Base-by-base conservation (phyloP, 805 yeast genomes). In the Kregervanrija delftensis region DNA sequence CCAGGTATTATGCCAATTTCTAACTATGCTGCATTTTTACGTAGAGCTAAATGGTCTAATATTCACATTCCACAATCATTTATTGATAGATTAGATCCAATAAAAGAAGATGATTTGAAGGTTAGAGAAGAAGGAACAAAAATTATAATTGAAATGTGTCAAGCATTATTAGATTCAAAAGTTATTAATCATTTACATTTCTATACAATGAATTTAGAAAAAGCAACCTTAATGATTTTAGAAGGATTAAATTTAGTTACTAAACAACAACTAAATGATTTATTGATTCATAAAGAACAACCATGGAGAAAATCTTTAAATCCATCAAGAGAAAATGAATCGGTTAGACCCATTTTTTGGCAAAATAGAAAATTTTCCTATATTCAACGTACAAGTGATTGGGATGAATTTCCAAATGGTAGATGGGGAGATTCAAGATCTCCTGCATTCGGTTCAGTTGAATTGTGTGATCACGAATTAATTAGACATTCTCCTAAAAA, bases 1-100 rank as follows among this genome's bases (percentile, higher is more conserved):
- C 99, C 99, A 1, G 99, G 99, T 11, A 89, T 93, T 64, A 93
- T 93, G 99, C 99, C 99, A 16, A 90, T 93, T 47, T 81, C 95
- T n/a, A 87, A 96, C 3, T 90, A 91, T 66, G 85, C 95, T 22
- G 80, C 96, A 3, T 93, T 93, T 62, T 65, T 89, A 50, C 83
- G 99, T 69, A 79, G 99, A 63, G 96, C 96, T 14, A 80, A 80
- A 44, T 93, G 99, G 99, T 88, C 95, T 48, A 84, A 86, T 58
- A 82, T 93, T 55, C 65, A 74, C 35, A 74, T 93, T 47, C 99
- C 99, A 3, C 73, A 75, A 48, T 72, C 76, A 40, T 89, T 90
- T 63, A 64, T 79, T 52, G 79, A 77, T 22, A 75, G 67, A 37
- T 72, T 93, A 56, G 89, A 84, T 41, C 88, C 91, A 11, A 77